These are phyloP conservation scores for Endoconidiophora laricicola DNA, from an alignment of 2,329 filamentous ascomycete species.

Conservation along the genomic window DNA sequence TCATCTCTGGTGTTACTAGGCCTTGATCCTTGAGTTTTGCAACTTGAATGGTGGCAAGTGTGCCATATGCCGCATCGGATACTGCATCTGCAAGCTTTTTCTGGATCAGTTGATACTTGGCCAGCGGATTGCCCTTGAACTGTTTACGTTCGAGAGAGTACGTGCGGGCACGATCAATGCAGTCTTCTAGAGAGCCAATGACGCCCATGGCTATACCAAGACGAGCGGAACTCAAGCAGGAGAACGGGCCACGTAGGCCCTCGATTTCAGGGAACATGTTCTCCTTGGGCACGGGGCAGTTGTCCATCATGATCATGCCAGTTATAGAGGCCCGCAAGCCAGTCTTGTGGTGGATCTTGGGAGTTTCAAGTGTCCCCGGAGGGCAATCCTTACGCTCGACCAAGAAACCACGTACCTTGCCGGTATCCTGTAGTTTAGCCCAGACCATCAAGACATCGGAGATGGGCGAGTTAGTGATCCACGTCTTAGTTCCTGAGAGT, in stretches of 20 bases:
- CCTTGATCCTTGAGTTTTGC: constrained; percentile 85
- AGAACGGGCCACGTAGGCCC: constrained; percentile 76
- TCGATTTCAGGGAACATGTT: constrained; percentile 92
- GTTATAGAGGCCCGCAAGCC: constrained; percentile 85
- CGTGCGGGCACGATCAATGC: constrained; percentile 58
- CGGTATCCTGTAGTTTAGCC: constrained; percentile 82
- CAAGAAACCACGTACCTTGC: constrained; percentile 86
- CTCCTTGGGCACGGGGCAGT: constrained; percentile 68
- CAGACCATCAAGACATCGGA: constrained; percentile 73
- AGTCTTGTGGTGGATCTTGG: constrained; percentile 86
- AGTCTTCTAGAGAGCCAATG: constrained; percentile 89
- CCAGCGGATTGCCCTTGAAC: constrained; percentile 89
- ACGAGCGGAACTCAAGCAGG: constrained; percentile 82
- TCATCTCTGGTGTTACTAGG: constrained; percentile 77
- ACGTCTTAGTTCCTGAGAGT: constrained; percentile 73
- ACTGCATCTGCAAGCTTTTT: constrained; percentile 91
- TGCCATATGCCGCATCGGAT: constrained; percentile 81
- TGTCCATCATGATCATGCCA: constrained; percentile 93
- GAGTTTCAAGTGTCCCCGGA: constrained; percentile 77
- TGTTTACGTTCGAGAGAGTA: constrained; percentile 91
- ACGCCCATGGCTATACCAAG: constrained; percentile 89
- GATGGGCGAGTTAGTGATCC: constrained; percentile 91
- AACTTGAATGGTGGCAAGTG: constrained; percentile 79
- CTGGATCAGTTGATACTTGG: constrained; percentile 91
- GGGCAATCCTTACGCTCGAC: constrained; percentile 76